Evolutionary conservation across 192 early-diverging fungal species (phyloP), one percentile per base, ranked within the genome.

Genomic region (Chytriomyces sp.): DNA sequence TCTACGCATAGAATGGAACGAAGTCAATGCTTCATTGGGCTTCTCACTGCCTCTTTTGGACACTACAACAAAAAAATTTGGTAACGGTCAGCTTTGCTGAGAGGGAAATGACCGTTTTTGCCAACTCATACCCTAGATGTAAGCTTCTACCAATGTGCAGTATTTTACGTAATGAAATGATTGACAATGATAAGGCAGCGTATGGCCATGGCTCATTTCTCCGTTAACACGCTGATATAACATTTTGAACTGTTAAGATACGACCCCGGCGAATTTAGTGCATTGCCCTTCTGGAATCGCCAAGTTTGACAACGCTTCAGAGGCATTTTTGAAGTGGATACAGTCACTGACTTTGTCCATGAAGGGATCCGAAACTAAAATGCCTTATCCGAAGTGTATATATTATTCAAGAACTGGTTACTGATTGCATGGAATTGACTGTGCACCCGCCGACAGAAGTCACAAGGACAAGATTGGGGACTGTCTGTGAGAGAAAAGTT

Each of bases 11-110:
- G 95, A 96, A 39, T 98, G 96, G 96, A 83, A 78, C 28, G 96
- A 98, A 81, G 95, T 98, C 64, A 98, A 98, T 81, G 94, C 96
- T 0, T 95, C 92, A 1, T 91, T 94, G 91, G 96, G 96, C 22
- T 95, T 96, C 69, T 85, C 92, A 4, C 64, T 94, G 38, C 78
- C 97, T 26, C 79, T 98, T 61, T 69, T 98, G 26, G 91, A 95
- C 75, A 94, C 93, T 0, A 85, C 96, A 28, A 93, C 93, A 8
- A 89, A 88, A 65, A 92, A 92, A 67, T 82, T 96, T 4, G 86
- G 88, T 28, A 36, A 25, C n/a, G 17, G 44, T 39, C n/a, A n/a
- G n/a, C 22, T 32, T 58, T 55, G 26, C 30, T 33, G n/a, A 53
- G 3, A 0, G 14, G 22, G 30, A 22, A 10, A 33, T n/a, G n/a